Evolutionary conservation across 805 yeast genomes (phyloP).

Genomic region (Lipomyces kockii): DNA sequence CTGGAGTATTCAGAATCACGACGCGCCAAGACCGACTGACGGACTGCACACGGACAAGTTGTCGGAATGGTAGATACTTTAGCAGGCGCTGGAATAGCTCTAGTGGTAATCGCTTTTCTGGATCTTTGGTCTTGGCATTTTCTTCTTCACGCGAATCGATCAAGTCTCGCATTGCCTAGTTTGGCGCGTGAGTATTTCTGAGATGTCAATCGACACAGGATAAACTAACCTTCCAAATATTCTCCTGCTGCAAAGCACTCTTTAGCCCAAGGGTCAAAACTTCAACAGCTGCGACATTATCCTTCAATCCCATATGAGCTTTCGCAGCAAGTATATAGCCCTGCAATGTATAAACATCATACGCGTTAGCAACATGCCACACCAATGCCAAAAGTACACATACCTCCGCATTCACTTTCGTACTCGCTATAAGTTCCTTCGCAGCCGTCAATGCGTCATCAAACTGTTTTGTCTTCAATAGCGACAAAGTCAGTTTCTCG

Average conservation of each 20-base stretch:
- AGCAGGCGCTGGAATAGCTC: conserved; percentile 20
- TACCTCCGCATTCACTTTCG: neutral
- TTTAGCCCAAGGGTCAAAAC: neutral
- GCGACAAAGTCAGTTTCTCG: neutral
- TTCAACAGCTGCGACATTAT: neutral
- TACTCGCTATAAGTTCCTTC: neutral
- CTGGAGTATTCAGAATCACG: conserved; percentile 1
- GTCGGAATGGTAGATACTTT: conserved; percentile 12
- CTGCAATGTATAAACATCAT: neutral
- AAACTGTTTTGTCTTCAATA: neutral
- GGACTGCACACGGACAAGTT: conserved; percentile 8
- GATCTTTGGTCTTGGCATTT: neutral
- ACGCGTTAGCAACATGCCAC: neutral
- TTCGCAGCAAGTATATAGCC: neutral
- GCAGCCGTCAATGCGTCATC: neutral
- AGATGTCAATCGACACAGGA: neutral
- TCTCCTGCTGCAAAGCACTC: neutral
- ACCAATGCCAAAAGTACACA: neutral
- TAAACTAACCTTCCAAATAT: neutral
- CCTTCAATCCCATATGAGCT: conserved; percentile 2
- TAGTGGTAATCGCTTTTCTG: conserved; percentile 15
- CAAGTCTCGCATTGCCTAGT: neutral
- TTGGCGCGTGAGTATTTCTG: neutral
- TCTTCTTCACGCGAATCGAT: neutral
- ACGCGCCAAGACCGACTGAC: conserved; percentile 22